Conservation (phyloP, 106 monocot species). For the Dendrobium catenatum region DNA sequence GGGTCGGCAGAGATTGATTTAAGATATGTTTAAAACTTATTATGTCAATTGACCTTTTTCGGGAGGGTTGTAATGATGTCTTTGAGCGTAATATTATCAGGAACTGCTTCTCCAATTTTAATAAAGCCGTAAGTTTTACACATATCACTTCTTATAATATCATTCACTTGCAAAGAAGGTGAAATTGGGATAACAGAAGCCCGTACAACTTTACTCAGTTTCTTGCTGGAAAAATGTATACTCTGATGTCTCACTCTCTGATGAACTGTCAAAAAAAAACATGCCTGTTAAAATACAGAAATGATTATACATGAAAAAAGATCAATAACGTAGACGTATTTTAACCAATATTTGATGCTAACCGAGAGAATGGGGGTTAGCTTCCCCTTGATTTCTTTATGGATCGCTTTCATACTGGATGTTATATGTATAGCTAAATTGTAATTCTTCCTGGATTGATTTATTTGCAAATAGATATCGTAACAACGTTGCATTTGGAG, state of each 20-base stretch:
- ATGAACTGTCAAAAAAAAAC: conserved; percentile 13
- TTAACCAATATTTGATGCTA: neutral
- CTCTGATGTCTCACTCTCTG: conserved; percentile 8
- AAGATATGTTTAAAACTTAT: neutral
- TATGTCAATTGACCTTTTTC: conserved; percentile 47
- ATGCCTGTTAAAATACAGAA: conserved; percentile 17
- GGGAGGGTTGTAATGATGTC: conserved; percentile 79
- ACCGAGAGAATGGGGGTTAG: neutral
- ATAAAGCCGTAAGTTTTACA: conserved; percentile 83
- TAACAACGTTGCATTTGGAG: no score
- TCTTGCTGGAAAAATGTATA: conserved; percentile 16
- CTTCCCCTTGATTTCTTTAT: no score
- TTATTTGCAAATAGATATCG: no score
- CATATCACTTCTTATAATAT: conserved; percentile 47
- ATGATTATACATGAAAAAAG: neutral
- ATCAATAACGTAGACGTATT: neutral
- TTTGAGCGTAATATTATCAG: conserved; percentile 67
- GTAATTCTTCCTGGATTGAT: no score
- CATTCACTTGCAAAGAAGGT: conserved; percentile 36
- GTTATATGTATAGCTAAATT: no score
- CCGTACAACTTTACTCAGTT: conserved; percentile 15
- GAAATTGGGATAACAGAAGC: conserved; percentile 39
- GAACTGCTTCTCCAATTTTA: conserved; percentile 81
- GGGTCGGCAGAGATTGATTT: no score
- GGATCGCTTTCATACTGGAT: no score